These are phyloP conservation scores for Lentinula sp. DNA, from an alignment of 768 basidiomycete genomes.

Conservation along the genomic window DNA sequence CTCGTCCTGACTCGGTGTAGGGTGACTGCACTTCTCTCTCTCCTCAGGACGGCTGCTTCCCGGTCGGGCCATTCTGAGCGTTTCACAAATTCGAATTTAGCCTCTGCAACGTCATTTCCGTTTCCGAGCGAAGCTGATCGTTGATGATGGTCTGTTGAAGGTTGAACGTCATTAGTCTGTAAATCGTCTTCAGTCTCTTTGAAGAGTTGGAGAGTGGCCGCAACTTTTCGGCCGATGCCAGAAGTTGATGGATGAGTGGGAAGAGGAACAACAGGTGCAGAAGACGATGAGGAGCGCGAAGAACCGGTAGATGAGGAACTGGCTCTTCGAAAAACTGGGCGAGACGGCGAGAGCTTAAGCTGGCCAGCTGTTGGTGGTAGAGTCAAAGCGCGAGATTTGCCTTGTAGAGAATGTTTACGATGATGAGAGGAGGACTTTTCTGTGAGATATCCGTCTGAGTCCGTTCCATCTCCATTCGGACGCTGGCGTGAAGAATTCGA, in stretches of 20 bases:
- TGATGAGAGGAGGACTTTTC: not conserved
- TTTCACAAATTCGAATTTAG: constrained; percentile 77
- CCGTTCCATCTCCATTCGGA: not conserved
- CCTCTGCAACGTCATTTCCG: constrained; percentile 51
- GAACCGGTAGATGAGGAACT: constrained; percentile 26
- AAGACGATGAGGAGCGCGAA: constrained; percentile 27
- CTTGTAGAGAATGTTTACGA: not conserved
- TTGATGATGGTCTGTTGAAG: constrained; percentile 17
- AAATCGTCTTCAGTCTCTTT: constrained; percentile 53
- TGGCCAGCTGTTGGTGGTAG: constrained; percentile 6
- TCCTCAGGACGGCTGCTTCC: constrained; percentile 61
- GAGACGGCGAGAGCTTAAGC: constrained; percentile 15
- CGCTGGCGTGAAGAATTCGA: not conserved
- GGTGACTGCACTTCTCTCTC: constrained; percentile 60
- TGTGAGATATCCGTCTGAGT: constrained; percentile 6
- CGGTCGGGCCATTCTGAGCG: constrained; percentile 83
- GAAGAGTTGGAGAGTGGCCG: constrained; percentile 76
- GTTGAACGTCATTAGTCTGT: constrained; percentile 23
- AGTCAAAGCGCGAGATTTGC: constrained; percentile 7
- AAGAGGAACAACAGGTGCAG: constrained; percentile 12
- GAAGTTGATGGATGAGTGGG: constrained; percentile 20
- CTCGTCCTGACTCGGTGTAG: constrained; percentile 52
- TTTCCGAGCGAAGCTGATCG: constrained; percentile 26
- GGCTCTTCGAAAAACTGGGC: constrained; percentile 27
- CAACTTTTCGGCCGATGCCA: constrained; percentile 77